Evolutionary conservation across 225 moss, liverwort and hornwort genomes (phyloP), one percentile per base, ranked within the genome.

Genomic region (Anthoceros angustus): DNA sequence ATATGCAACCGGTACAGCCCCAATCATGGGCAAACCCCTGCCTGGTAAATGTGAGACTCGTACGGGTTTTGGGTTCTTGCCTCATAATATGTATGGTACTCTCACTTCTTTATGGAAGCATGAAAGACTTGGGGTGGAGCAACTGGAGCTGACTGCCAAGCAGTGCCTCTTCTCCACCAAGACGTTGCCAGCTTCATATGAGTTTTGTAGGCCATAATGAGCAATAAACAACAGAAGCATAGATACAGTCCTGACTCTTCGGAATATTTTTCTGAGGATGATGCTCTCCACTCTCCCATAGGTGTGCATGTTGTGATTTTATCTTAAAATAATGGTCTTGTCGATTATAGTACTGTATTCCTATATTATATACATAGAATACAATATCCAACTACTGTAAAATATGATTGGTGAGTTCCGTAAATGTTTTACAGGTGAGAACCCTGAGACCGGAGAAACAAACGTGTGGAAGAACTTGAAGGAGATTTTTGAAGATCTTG

Each of bases 381-480:
- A 32, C 4, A 4, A 1, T 32, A 32, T 32, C 32, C 32, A 32
- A 32, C 2, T 32, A 1, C 46, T 0, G 5, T 0, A 48, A 48
- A 2, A 2, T 12, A 2, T 48, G 18, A 48, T 48, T 18, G 12
- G 12, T 48, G 8, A 18, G 5, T 55, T 6, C n/a, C 55, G 15
- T 16, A 5, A 50, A 14, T 50, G 14, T 50, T 16, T 5, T 50
- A 55, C n/a, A 55, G 8, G 14, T 6, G n/a, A 55, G 7, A 55
- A 7, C 14, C 6, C n/a, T 15, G 10, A 55, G 7, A 55, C 5
- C 1, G 55, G n/a, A 55, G 55, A 55, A 23, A 55, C 72, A 5
- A 66, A 72, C 26, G 67, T 72, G 50, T 72, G 72, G 72, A 66
- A 72, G 62, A 72, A 72, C 23, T 55, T 72, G 16, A 60, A 11